These are phyloP conservation scores for Larix kaempferi DNA, from an alignment of 75 land plant genomes.

Conservation along the genomic window DNA sequence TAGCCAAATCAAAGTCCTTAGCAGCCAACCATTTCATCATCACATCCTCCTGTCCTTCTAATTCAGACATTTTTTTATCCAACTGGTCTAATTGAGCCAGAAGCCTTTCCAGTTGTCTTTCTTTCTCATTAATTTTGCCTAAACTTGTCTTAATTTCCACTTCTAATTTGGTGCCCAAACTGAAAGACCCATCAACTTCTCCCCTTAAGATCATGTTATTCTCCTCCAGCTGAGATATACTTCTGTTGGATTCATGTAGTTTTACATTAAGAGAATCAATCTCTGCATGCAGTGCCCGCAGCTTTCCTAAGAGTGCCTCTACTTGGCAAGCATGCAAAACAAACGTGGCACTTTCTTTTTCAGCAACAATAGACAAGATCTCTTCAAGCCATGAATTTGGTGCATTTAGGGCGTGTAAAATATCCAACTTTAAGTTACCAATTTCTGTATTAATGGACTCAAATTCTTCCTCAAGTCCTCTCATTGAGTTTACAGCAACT, in stretches of 20 bases:
- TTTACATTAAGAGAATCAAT: slow-evolving; percentile 46
- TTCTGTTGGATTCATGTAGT: slow-evolving; percentile 36
- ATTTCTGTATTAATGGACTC: slow-evolving; percentile 17
- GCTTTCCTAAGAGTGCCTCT: slow-evolving; percentile 24
- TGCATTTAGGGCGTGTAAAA: slow-evolving; percentile 13
- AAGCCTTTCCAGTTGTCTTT: slow-evolving; percentile 36
- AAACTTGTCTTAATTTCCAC: slow-evolving; percentile 46
- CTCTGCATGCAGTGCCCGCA: slow-evolving; percentile 36
- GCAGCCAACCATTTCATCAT: slow-evolving; percentile 49
- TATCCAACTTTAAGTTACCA: slow-evolving; percentile 19
- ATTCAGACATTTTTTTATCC: slow-evolving; percentile 44
- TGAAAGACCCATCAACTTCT: slow-evolving; percentile 47
- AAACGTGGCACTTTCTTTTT: slow-evolving; percentile 57
- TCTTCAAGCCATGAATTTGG: slow-evolving; percentile 49
- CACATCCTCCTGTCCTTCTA: slow-evolving; percentile 48
- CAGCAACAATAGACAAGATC: slow-evolving; percentile 48
- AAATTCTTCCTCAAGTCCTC: slow-evolving; percentile 13
- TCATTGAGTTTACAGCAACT: slow-evolving; percentile 12
- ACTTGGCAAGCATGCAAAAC: slow-evolving; percentile 55
- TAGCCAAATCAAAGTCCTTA: slow-evolving; percentile 39
- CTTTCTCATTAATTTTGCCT: slow-evolving; percentile 35
- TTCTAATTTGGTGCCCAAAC: slow-evolving; percentile 38
- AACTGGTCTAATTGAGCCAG: slow-evolving; percentile 24
- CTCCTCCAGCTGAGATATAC: slow-evolving; percentile 35
- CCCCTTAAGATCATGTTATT: slow-evolving; percentile 30